Evolutionary conservation across 805 yeast genomes (phyloP), one percentile per base, ranked within the genome.

Genomic region (Wickerhamomyces bisporus): DNA sequence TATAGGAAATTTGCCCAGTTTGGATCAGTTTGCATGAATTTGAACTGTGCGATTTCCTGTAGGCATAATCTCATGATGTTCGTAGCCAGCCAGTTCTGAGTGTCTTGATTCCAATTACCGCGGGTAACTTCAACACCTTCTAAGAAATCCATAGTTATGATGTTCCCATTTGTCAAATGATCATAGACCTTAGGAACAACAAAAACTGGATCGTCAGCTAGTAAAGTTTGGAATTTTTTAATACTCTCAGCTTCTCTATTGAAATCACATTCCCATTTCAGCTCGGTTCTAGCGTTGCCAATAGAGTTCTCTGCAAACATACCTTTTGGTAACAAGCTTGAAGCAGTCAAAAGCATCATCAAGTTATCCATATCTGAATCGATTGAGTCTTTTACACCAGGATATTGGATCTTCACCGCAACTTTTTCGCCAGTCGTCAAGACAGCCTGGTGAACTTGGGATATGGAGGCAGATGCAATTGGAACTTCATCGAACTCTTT

Each of bases 261-360:
- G 57, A 93, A 93, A 62, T 93, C 98, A 63, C 98, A 91, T 63
- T 93, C 98, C 98, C 98, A 91, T 50, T 87, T 88, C 48, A 93
- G 70, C 60, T 93, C 98, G 14, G 76, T 77, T 48, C 98, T 73
- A 1, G 98, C 98, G 61, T 88, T 91, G 17, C 84, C 96, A 40
- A 93, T 79, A 17, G 97, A 86, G 50, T 82, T 85, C 48, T 93
- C 98, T 32, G 94, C 71, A 54, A 87, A 93, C 49, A 93, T 68
- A 0, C 98, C 98, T 33, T 85, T 82, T 15, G 98, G 98, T 32
- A 93, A 68, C 43, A 93, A 63, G 20, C 87, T 70, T 13, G 95
- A 83, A 3, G 97, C 97, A 5, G 94, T 81, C 48, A 93, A 66
- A 26, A 93, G 67, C 72, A 89, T 67, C 43, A 88, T 62, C 39